Evolutionary conservation across 352 stramenopile species (phyloP).

Genomic region (Globisporangium camurandrum): DNA sequence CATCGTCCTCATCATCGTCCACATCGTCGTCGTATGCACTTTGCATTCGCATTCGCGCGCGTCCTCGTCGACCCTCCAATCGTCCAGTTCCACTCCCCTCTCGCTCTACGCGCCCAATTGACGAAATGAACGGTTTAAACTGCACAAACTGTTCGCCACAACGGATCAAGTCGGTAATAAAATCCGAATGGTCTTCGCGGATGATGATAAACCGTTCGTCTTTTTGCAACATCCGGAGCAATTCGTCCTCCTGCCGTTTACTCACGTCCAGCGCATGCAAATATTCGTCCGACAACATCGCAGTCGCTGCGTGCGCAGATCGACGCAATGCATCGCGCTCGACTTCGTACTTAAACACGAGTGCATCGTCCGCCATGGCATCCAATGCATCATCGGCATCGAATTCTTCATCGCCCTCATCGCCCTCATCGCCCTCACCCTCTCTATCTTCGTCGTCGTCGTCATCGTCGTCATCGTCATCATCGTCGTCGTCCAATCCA

Average conservation of each 20-base stretch:
- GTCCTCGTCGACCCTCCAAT: too few relatives aligned
- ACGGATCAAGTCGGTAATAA: constrained; percentile 76
- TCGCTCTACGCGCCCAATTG: too few relatives aligned
- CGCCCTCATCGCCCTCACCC: constrained; percentile 24
- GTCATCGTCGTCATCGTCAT: constrained; percentile 44
- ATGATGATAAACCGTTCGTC: constrained; percentile 83
- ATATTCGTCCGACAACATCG: constrained; percentile 54
- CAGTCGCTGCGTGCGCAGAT: constrained; percentile 13
- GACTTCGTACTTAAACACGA: constrained; percentile 73
- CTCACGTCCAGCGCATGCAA: constrained; percentile 52
- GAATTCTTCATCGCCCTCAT: constrained; percentile 33
- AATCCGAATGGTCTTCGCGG: constrained; percentile 68
- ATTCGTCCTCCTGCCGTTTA: constrained; percentile 58
- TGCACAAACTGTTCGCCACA: constrained; percentile 75
- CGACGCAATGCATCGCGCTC: constrained; percentile 32
- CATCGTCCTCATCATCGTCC: constrained; percentile 2
- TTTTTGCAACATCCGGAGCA: constrained; percentile 69
- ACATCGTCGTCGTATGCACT: too few relatives aligned
- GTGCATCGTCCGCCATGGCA: constrained; percentile 38
- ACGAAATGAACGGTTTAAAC: constrained; percentile 30
- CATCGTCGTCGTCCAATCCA: constrained; percentile 48
- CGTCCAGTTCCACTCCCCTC: too few relatives aligned
- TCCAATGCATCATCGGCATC: constrained; percentile 31
- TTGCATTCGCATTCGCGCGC: not conserved
- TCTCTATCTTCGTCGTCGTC: constrained; percentile 35